Percentiles rank a stretch among this genome's conserved stretches.
phyloP scores from a whole-genome alignment of 495 filamentous ascomycete genomes.

The Daldinia loculata region DNA sequence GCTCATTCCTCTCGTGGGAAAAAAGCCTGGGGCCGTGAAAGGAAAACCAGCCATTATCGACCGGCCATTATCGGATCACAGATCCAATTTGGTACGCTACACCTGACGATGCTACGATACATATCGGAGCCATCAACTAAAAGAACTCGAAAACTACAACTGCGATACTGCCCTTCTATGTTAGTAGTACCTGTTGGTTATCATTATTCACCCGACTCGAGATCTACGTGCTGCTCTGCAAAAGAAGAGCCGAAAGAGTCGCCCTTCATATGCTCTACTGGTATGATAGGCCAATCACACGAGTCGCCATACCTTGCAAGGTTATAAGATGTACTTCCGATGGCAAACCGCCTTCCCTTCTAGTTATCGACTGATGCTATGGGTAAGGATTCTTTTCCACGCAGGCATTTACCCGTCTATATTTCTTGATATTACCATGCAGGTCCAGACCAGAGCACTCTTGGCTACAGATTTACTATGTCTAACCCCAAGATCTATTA shows the following conservation, averaged over 20 bases:
- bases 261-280: conserved; percentile 12
- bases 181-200: background rate
- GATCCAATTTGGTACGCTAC: conserved; percentile 33
- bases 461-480: conserved; percentile 2
- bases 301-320: conserved; percentile 9
- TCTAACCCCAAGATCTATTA: conserved; percentile 11
- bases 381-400: conserved; percentile 14
- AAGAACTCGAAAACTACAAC: conserved; percentile 21
- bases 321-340: conserved; percentile 24
- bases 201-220: background rate
- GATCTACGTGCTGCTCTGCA: conserved; percentile 15
- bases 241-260: conserved; percentile 32
- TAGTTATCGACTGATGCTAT: conserved; percentile 29
- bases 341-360: conserved; percentile 34
- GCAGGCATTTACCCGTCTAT: conserved; percentile 38
- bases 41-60: conserved; percentile 23
- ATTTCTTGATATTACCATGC: conserved; percentile 37
- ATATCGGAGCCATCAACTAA: conserved; percentile 21
- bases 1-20: conserved; percentile 37
- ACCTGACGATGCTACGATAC: conserved; percentile 22
- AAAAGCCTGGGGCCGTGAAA: conserved; percentile 15
- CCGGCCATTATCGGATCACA: conserved; percentile 27
- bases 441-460: conserved; percentile 24
- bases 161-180: conserved; percentile 1
- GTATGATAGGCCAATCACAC: conserved; percentile 27